Percentiles rank a stretch among this genome's conserved stretches.
Evolutionary conservation across 176 grass and related monocot species (phyloP).

Genomic region (Aegilops bicornis): DNA sequence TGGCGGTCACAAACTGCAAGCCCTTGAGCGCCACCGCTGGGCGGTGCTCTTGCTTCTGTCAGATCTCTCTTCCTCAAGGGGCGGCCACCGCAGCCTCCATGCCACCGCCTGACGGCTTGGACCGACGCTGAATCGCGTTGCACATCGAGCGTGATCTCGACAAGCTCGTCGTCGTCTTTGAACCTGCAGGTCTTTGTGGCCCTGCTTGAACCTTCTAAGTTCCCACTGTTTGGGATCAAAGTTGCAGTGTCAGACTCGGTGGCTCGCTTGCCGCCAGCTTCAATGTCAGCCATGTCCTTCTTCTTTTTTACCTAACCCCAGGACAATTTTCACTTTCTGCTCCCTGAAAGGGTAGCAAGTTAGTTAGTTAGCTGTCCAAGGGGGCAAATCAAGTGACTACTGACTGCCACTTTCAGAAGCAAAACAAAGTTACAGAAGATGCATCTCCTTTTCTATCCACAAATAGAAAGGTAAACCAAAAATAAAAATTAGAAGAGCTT

Average conservation of each 20-base stretch:
- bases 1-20: conserved; percentile 69
- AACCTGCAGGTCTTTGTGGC: conserved; percentile 61
- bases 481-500: not conserved
- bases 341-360: not conserved
- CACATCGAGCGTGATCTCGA: conserved; percentile 79
- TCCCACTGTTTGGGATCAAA: conserved; percentile 54
- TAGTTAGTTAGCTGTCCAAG: not conserved
- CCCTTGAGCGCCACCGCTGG: conserved; percentile 63
- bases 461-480: not conserved
- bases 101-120: conserved; percentile 51
- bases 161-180: conserved; percentile 61
- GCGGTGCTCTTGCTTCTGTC: conserved; percentile 73
- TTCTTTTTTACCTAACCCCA: not conserved
- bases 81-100: not conserved
- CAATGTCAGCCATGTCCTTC: conserved; percentile 31
- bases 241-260: conserved; percentile 16
- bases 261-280: conserved; percentile 17
- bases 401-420: not conserved
- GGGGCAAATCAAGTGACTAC: not conserved
- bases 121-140: conserved; percentile 54
- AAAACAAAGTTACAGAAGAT: not conserved
- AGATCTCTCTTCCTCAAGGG: conserved; percentile 37
- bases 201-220: conserved; percentile 40
- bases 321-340: not conserved
- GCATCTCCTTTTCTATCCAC: not conserved